Percentiles rank a stretch among this genome's conserved stretches.
phyloP scores from a whole-genome alignment of 768 basidiomycete species.

The Vishniacozyma victoriae region DNA sequence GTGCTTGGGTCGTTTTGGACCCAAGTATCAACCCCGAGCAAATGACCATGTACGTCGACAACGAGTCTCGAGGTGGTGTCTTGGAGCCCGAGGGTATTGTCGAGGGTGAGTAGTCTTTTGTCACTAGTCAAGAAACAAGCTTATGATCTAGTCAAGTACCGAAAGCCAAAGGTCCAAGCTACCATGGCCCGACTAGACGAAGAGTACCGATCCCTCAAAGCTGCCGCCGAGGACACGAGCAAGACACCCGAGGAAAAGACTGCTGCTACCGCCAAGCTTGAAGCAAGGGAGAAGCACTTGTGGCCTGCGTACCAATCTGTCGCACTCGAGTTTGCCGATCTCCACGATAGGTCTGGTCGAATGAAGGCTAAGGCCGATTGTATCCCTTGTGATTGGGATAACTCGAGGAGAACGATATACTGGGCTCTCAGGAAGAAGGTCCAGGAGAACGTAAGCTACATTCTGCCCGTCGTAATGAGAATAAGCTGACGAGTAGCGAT shows the following conservation, averaged over 20 bases:
- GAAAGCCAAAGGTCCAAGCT: conserved; percentile 80
- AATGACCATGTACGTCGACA: conserved; percentile 99
- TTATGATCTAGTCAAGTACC: conserved; percentile 52
- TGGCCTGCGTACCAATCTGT: conserved; percentile 90
- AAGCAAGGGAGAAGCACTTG: conserved; percentile 69
- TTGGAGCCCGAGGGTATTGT: conserved; percentile 91
- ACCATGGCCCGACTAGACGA: conserved; percentile 92
- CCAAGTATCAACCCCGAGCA: conserved; percentile 93
- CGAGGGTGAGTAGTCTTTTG: conserved; percentile 68
- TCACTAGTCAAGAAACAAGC: neutral
- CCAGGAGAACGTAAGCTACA: conserved; percentile 37
- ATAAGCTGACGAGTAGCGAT: conserved; percentile 48
- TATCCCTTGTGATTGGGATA: conserved; percentile 76
- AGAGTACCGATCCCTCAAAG: conserved; percentile 73
- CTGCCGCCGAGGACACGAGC: conserved; percentile 66
- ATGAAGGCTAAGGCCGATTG: conserved; percentile 99
- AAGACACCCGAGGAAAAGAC: conserved; percentile 71
- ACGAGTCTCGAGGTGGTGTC: conserved; percentile 91
- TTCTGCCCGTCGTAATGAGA: neutral
- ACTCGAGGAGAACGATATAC: conserved; percentile 83
- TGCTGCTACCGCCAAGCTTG: conserved; percentile 61
- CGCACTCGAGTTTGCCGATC: conserved; percentile 87
- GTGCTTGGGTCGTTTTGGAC: conserved; percentile 98
- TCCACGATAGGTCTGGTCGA: conserved; percentile 78
- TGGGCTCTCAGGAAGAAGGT: conserved; percentile 67